Evolutionary conservation across 2,329 filamentous ascomycete species (phyloP), one percentile per base, ranked within the genome.

Genomic region (Hypomyces perniciosus): DNA sequence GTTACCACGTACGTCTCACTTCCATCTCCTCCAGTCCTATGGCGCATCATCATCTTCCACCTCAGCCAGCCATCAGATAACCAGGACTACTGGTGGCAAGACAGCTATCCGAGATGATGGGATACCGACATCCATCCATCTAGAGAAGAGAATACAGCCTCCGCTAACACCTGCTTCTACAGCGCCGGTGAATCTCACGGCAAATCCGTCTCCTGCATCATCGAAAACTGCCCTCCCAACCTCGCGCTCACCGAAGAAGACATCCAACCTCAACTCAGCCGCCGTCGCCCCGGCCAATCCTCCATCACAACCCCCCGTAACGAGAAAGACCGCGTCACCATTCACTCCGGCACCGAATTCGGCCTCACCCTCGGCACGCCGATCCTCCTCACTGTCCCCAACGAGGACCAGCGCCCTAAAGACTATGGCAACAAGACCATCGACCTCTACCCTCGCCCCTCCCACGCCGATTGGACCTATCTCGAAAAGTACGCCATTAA

Each of bases 401-500:
- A 97, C 70, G 85, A 97, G 74, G 91, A 97, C 69, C 90, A 96
- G 67, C 78, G 92, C 57, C 92, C 91, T 37, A 85, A 90, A 67
- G 93, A 99, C 74, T 97, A 97, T 71, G 88, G 88, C 51, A 82
- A 84, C 71, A 81, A 82, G 66, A 96, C 90, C 30, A 96, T 96
- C 82, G 89, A 97, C 70, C 73, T 84, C 56, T 97, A 86, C 77
- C 93, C 93, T 4, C 81, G 93, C 47, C 92, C 92, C 33, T 90
- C 85, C 66, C 93, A 97, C 72, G 92, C 93, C 54, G 92, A 97
- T 72, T 96, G 87, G 82, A 97, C 93, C 54, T 97, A 97, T 73
- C 78, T 96, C 56, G 88, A 96, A 70, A 97, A 97, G 74, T 99
- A 99, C 69, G 92, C 92, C 52, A 84, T 95, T 60, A 95, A 95